phyloP scores from a whole-genome alignment of 2,329 filamentous ascomycete species.

The Venturia carpophila region DNA sequence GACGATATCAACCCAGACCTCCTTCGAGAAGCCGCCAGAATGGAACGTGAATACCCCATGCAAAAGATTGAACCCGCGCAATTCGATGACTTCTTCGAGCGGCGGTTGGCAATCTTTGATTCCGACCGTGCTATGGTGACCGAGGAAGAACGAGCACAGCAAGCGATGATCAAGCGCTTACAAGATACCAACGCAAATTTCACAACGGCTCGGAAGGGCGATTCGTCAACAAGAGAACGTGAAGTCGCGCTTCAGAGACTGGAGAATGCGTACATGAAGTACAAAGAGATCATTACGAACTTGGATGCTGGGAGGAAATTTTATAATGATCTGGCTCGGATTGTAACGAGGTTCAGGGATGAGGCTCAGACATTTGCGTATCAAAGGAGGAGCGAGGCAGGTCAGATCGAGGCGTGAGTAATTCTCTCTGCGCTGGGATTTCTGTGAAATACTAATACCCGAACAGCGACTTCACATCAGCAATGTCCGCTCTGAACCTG shows the following conservation, averaged over 20 bases:
- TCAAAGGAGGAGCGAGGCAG: slow-evolving; percentile 71
- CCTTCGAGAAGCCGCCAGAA: slow-evolving; percentile 68
- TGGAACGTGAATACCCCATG: slow-evolving; percentile 80
- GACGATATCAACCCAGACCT: slow-evolving; percentile 88
- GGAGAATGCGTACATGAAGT: slow-evolving; percentile 88
- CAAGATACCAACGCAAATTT: slow-evolving; percentile 73
- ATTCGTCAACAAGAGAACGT: slow-evolving; percentile 61
- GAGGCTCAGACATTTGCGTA: slow-evolving; percentile 71
- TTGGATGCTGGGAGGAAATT: slow-evolving; percentile 89
- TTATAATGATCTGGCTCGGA: slow-evolving; percentile 89
- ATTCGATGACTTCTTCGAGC: slow-evolving; percentile 86
- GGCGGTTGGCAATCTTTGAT: slow-evolving; percentile 68
- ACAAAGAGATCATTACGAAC: slow-evolving; percentile 91
- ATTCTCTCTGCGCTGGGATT: background rate
- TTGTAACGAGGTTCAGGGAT: slow-evolving; percentile 78
- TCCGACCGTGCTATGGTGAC: slow-evolving; percentile 62
- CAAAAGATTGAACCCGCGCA: slow-evolving; percentile 79
- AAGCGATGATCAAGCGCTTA: slow-evolving; percentile 60
- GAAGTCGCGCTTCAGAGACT: slow-evolving; percentile 80
- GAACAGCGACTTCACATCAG: slow-evolving; percentile 48
- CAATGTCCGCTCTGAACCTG: slow-evolving; percentile 52
- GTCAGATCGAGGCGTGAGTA: slow-evolving; percentile 64
- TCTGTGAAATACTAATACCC: slow-evolving; percentile 21
- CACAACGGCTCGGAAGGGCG: slow-evolving; percentile 59
- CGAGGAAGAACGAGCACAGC: slow-evolving; percentile 69